Evolutionary conservation across 768 basidiomycete genomes (phyloP).

Genomic region (Phanerochaete carnosa): DNA sequence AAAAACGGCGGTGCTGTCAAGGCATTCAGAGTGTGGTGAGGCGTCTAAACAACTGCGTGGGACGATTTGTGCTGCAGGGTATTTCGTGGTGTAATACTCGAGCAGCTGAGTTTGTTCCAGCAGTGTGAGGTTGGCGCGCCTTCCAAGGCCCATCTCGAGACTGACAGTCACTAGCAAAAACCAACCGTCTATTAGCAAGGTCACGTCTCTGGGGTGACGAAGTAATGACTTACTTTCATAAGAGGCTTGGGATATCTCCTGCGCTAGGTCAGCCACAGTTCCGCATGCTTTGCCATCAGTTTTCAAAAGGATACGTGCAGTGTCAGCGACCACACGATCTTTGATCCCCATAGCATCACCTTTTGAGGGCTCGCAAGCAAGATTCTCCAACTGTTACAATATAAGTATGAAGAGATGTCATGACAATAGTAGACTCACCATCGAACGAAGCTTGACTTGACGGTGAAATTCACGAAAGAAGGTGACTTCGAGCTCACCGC

Average conservation of each 20-base stretch:
- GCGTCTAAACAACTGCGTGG: not conserved
- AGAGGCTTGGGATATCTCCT: not conserved
- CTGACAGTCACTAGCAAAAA: not conserved
- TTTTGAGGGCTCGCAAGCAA: not conserved
- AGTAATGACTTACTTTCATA: not conserved
- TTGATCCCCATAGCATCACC: not conserved
- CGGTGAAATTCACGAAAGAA: slow-evolving; percentile 24
- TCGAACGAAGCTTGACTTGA: slow-evolving; percentile 4
- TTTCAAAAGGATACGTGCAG: not conserved
- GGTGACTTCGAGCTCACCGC: slow-evolving; percentile 26
- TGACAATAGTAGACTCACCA: slow-evolving; percentile 11
- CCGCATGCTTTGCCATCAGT: not conserved
- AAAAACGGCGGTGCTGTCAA: not conserved
- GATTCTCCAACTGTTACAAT: not conserved
- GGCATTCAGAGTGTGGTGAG: not conserved
- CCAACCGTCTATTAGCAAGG: not conserved
- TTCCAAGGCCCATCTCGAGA: not conserved
- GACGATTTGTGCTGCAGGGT: not conserved
- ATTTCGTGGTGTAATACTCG: not conserved
- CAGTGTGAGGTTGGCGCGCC: not conserved
- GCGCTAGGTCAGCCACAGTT: not conserved
- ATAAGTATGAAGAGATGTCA: not conserved
- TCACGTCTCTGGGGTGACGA: not conserved
- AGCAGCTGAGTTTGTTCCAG: not conserved
- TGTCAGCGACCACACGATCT: not conserved